phyloP scores from a whole-genome alignment of 805 yeast species.

The Cyberlindnera euphorbiae region DNA sequence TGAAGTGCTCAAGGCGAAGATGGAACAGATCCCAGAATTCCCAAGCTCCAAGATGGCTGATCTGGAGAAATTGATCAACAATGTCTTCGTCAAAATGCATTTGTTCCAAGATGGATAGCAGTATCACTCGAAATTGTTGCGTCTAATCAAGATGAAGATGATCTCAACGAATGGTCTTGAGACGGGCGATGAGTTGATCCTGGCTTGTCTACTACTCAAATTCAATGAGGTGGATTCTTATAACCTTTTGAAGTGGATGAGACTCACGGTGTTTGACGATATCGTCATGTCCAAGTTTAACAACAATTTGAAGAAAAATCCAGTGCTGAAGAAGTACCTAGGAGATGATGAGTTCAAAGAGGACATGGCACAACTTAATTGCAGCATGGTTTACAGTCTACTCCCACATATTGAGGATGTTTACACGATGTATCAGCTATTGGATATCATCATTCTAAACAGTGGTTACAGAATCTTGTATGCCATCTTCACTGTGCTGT shows the following conservation, averaged over 20 bases:
- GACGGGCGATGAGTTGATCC: constrained; percentile 31
- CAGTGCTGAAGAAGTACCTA: constrained; percentile 11
- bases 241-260: constrained; percentile 18
- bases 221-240: constrained; percentile 21
- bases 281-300: constrained; percentile 15
- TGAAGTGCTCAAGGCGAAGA: constrained; percentile 31
- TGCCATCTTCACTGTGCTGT: constrained; percentile 35
- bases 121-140: constrained; percentile 20
- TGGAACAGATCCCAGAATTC: constrained; percentile 25
- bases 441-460: constrained; percentile 19
- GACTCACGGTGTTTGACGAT: constrained; percentile 16
- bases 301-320: constrained; percentile 14
- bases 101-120: constrained; percentile 16
- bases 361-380: constrained; percentile 10
- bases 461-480: constrained; percentile 35
- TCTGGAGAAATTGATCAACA: constrained; percentile 8
- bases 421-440: constrained; percentile 12
- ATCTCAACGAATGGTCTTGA: constrained; percentile 32
- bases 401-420: constrained; percentile 6
- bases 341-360: constrained; percentile 5
- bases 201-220: constrained; percentile 21
- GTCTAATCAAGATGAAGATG: constrained; percentile 31
- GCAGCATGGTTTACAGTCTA: constrained; percentile 5
- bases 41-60: constrained; percentile 29
- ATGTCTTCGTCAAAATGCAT: constrained; percentile 12